Evolutionary conservation across 2,329 filamentous ascomycete genomes (phyloP).

Genomic region (Claviceps capensis): DNA sequence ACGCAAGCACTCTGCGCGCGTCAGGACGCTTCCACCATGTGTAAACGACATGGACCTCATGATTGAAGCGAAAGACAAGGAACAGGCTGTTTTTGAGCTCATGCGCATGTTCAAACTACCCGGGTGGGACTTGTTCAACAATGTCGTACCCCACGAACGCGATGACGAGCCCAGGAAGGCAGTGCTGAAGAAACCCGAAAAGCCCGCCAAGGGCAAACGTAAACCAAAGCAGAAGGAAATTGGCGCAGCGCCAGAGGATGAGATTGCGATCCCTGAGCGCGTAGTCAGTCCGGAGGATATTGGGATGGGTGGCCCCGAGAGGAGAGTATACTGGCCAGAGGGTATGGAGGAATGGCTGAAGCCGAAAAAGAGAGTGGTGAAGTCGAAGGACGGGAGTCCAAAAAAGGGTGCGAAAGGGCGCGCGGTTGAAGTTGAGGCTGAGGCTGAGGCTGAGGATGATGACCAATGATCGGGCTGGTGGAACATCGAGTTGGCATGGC

Average conservation of each 20-base stretch:
- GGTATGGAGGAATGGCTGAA: constrained; percentile 85
- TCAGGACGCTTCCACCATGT: constrained; percentile 70
- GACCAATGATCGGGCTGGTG: neutral
- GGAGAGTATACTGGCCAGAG: constrained; percentile 78
- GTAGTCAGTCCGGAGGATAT: constrained; percentile 53
- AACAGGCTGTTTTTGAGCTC: constrained; percentile 88
- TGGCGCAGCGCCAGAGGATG: constrained; percentile 22
- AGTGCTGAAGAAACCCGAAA: constrained; percentile 24
- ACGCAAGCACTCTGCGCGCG: constrained; percentile 73
- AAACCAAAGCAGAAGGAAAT: constrained; percentile 13
- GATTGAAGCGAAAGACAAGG: constrained; percentile 98
- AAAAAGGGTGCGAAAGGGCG: constrained; percentile 15
- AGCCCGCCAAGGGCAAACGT: constrained; percentile 24
- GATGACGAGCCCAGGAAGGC: constrained; percentile 53
- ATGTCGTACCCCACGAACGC: constrained; percentile 64
- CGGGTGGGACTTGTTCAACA: constrained; percentile 60
- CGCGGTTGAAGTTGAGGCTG: neutral
- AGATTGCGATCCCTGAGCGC: constrained; percentile 23
- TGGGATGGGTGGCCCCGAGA: constrained; percentile 72
- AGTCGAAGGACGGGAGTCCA: constrained; percentile 22
- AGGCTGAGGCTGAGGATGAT: neutral
- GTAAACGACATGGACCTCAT: constrained; percentile 81
- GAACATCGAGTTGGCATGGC: neutral
- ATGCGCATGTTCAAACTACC: constrained; percentile 82
- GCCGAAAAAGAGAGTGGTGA: constrained; percentile 60